Evolutionary conservation across 2,329 filamentous ascomycete species (phyloP).

Genomic region (Epichloe sp.): DNA sequence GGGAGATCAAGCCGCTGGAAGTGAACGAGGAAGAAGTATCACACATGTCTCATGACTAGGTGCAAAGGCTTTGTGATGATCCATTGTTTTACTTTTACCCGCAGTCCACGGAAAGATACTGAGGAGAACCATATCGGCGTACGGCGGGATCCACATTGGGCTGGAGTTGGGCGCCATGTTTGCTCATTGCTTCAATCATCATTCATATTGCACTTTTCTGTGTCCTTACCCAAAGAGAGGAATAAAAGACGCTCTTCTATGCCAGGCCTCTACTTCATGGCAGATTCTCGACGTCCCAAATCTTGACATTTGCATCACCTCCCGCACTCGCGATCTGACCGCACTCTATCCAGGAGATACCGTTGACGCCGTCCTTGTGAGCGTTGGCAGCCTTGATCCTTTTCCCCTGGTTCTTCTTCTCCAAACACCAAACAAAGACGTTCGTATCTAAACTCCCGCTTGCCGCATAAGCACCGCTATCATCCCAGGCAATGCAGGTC

Average conservation of each 20-base stretch:
- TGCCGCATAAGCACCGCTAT: constrained; percentile 60
- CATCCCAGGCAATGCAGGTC: constrained; percentile 59
- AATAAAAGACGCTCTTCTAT: background rate
- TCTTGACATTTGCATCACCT: constrained; percentile 80
- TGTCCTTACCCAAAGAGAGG: background rate
- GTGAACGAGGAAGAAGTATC: constrained; percentile 22
- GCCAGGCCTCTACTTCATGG: constrained; percentile 12
- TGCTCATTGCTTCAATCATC: background rate
- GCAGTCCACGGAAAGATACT: background rate
- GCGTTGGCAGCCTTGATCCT: constrained; percentile 75
- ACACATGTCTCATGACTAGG: constrained; percentile 27
- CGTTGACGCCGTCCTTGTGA: constrained; percentile 91
- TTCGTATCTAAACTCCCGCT: constrained; percentile 86
- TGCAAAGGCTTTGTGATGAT: constrained; percentile 7
- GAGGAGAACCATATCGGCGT: background rate
- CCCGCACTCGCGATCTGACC: constrained; percentile 66
- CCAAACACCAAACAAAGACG: constrained; percentile 81
- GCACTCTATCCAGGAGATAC: constrained; percentile 64
- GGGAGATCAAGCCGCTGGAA: constrained; percentile 22
- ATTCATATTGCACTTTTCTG: background rate
- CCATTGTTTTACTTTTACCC: constrained; percentile 1
- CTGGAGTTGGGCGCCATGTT: background rate
- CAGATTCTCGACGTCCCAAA: constrained; percentile 47
- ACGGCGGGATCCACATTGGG: background rate
- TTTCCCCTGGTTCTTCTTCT: constrained; percentile 64